Conservation (phyloP, 768 basidiomycete genomes). For the Termitomyces sp. region DNA sequence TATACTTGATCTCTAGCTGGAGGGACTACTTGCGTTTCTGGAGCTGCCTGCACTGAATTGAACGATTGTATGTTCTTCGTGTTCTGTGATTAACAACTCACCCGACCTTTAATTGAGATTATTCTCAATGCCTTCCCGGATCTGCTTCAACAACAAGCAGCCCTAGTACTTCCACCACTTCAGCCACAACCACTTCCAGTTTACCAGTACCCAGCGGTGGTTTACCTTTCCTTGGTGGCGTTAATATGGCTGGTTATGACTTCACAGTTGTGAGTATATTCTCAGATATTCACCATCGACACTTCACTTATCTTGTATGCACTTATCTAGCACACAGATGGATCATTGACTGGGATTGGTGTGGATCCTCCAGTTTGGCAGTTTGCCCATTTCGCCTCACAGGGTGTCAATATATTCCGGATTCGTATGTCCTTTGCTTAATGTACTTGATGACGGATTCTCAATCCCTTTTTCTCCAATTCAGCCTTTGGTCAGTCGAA, state of each 20-base stretch:
- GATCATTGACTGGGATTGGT: constrained; percentile 36
- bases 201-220: constrained; percentile 9
- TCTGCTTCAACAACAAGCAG: constrained; percentile 18
- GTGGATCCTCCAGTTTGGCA: constrained; percentile 36
- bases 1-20: constrained; percentile 16
- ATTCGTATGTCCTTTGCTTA: constrained; percentile 18
- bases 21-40: constrained; percentile 29
- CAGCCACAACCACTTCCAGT: constrained; percentile 12
- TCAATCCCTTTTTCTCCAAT: constrained; percentile 22
- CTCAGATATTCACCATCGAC: not conserved
- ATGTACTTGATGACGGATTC: not conserved
- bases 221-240: constrained; percentile 38
- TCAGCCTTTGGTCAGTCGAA: constrained; percentile 14
- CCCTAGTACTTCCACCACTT: constrained; percentile 12
- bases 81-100: not conserved
- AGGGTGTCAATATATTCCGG: constrained; percentile 47
- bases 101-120: constrained; percentile 18
- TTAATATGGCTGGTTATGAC: constrained; percentile 45
- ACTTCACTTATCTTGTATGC: not conserved
- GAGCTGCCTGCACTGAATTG: constrained; percentile 25
- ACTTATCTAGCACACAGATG: constrained; percentile 24
- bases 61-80: constrained; percentile 24
- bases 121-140: constrained; percentile 31
- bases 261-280: constrained; percentile 32
- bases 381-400: constrained; percentile 40